These are phyloP conservation scores for Xerocomellus intermedius DNA, from an alignment of 768 basidiomycete genomes.

Conservation along the genomic window DNA sequence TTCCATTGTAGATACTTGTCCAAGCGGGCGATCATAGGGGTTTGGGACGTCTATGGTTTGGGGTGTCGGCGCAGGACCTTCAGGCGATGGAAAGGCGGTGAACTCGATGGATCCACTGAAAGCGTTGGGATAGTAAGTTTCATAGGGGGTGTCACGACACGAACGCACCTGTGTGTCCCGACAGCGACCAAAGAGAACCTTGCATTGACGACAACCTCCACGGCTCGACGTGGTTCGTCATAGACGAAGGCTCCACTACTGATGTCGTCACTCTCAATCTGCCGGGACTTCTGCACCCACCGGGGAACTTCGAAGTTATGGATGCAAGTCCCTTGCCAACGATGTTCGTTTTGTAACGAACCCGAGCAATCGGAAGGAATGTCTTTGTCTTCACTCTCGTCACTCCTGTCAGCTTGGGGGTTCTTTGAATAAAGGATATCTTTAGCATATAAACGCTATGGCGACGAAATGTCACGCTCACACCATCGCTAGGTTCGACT, in stretches of 20 bases:
- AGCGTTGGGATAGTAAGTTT: neutral
- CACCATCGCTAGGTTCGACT: slow-evolving; percentile 53
- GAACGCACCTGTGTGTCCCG: slow-evolving; percentile 63
- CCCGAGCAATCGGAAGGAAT: slow-evolving; percentile 1
- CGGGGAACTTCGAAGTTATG: slow-evolving; percentile 71
- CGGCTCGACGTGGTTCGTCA: slow-evolving; percentile 64
- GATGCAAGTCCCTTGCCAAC: slow-evolving; percentile 79
- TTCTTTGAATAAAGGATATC: slow-evolving; percentile 6
- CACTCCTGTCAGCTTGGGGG: slow-evolving; percentile 2
- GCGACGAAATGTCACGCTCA: slow-evolving; percentile 18
- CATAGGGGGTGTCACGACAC: neutral
- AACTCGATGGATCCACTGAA: slow-evolving; percentile 65
- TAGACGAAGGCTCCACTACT: slow-evolving; percentile 40
- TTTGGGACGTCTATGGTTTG: slow-evolving; percentile 64
- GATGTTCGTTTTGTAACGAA: slow-evolving; percentile 12
- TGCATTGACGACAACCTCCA: slow-evolving; percentile 65
- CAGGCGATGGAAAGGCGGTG: slow-evolving; percentile 65
- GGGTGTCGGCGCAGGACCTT: slow-evolving; percentile 54
- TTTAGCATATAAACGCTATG: slow-evolving; percentile 1
- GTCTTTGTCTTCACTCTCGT: slow-evolving; percentile 3
- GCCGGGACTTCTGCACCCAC: slow-evolving; percentile 77
- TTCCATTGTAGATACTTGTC: slow-evolving; percentile 65
- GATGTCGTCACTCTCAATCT: slow-evolving; percentile 47
- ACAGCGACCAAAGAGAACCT: slow-evolving; percentile 83
- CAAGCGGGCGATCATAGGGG: slow-evolving; percentile 55